These are phyloP conservation scores for Blastosporella zonata DNA, from an alignment of 1,284 basidiomycete genomes.

Conservation along the genomic window DNA sequence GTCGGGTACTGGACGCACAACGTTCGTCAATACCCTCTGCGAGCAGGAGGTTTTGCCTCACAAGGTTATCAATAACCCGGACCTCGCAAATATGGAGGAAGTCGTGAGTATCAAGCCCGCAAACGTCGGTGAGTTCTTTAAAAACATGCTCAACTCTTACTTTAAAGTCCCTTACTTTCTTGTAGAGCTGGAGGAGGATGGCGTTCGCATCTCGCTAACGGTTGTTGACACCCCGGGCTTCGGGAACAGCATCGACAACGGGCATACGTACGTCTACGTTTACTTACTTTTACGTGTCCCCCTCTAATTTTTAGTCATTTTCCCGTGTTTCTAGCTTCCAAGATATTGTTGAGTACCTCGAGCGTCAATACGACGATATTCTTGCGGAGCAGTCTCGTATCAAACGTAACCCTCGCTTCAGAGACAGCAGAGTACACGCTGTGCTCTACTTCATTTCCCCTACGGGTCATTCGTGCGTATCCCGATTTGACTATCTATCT, in stretches of 20 bases:
- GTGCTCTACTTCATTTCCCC: conserved; percentile 97
- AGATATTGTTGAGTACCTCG: conserved; percentile 92
- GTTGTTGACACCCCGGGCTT: conserved; percentile 98
- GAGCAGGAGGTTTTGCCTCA: conserved; percentile 81
- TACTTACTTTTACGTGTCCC: conserved; percentile 10
- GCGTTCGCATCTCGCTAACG: conserved; percentile 91
- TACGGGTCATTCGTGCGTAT: conserved; percentile 48
- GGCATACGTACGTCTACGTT: conserved; percentile 72
- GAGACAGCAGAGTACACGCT: conserved; percentile 93
- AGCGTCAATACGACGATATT: conserved; percentile 98
- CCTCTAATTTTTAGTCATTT: conserved; percentile 8
- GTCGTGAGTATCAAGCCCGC: conserved; percentile 90
- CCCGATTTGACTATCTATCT: neutral
- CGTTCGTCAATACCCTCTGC: conserved; percentile 95
- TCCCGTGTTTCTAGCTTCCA: conserved; percentile 63
- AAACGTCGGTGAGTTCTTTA: conserved; percentile 73
- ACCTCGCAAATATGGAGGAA: conserved; percentile 83
- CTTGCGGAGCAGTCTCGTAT: conserved; percentile 97
- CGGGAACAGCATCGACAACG: conserved; percentile 97
- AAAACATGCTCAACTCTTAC: neutral
- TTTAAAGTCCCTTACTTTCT: neutral
- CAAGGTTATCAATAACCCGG: conserved; percentile 76
- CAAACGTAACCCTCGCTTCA: conserved; percentile 97
- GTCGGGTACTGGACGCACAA: conserved; percentile 91
- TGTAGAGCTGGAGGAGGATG: conserved; percentile 94